These are phyloP conservation scores for Alternaria consortialis DNA, from an alignment of 2,329 filamentous ascomycete species.

Conservation along the genomic window DNA sequence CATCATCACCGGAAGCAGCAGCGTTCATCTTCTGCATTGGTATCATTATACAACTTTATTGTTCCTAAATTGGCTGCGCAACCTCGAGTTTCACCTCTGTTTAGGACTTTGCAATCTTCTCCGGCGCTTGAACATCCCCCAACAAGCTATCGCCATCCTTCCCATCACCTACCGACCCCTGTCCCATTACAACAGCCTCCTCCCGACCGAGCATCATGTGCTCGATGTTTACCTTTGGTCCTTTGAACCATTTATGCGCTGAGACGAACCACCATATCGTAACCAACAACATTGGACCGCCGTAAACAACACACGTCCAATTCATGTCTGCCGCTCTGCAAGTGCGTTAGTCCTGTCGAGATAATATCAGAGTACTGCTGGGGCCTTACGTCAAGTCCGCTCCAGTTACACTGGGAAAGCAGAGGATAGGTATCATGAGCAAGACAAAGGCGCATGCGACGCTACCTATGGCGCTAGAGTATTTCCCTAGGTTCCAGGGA, in stretches of 20 bases:
- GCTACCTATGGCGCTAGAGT: constrained; percentile 65
- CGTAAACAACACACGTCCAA: constrained; percentile 74
- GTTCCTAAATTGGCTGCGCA: neutral
- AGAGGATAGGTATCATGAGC: constrained; percentile 74
- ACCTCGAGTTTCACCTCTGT: neutral
- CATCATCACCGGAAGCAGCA: no score
- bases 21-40: no score
- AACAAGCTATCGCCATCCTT: constrained; percentile 20
- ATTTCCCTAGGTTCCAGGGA: constrained; percentile 73
- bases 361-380: neutral
- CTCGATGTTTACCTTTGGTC: constrained; percentile 73
- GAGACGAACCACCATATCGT: constrained; percentile 70
- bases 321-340: constrained; percentile 66
- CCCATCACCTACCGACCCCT: constrained; percentile 7
- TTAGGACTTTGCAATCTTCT: constrained; percentile 13
- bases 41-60: neutral
- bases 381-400: constrained; percentile 59
- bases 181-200: constrained; percentile 51
- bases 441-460: constrained; percentile 67
- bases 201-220: constrained; percentile 60
- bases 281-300: constrained; percentile 67
- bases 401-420: constrained; percentile 68
- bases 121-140: neutral
- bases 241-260: constrained; percentile 74
- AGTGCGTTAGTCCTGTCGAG: constrained; percentile 18